A percentile compares a stretch with the other conserved stretches of the same genome.
Conservation (phyloP, 331 rosid genomes). For the Quercus phellos region DNA sequence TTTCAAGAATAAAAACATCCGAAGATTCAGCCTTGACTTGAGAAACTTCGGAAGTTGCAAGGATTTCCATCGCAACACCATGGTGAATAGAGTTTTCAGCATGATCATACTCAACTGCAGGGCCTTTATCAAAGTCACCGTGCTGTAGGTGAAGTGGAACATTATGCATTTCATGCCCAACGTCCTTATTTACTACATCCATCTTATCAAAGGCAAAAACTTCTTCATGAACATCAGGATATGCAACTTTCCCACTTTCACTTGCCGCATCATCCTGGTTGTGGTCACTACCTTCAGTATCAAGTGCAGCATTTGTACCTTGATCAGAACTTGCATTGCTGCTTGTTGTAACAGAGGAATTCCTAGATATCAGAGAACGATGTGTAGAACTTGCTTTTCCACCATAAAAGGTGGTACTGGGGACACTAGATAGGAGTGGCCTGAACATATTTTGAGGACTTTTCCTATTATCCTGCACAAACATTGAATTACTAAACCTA, state of each 20-base stretch:
- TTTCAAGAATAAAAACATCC: slow-evolving; percentile 35
- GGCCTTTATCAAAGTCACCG: slow-evolving; percentile 20
- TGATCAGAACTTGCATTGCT: slow-evolving; percentile 79
- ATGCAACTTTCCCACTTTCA: slow-evolving; percentile 51
- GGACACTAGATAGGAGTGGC: slow-evolving; percentile 93
- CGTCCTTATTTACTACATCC: slow-evolving; percentile 35
- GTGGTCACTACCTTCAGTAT: slow-evolving; percentile 59
- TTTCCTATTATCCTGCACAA: slow-evolving; percentile 70
- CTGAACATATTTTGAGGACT: slow-evolving; percentile 88
- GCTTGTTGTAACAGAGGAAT: slow-evolving; percentile 75
- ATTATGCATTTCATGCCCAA: slow-evolving; percentile 17
- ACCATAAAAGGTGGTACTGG: slow-evolving; percentile 69
- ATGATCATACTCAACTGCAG: slow-evolving; percentile 19
- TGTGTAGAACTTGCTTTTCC: slow-evolving; percentile 66
- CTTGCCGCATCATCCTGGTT: slow-evolving; percentile 53
- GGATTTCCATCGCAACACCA: slow-evolving; percentile 24
- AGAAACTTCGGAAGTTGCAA: slow-evolving; percentile 37
- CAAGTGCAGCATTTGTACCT: slow-evolving; percentile 48
- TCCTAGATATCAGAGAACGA: slow-evolving; percentile 73
- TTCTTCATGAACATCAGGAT: slow-evolving; percentile 57
- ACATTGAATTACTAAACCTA: slow-evolving; percentile 10
- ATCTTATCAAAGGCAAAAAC: slow-evolving; percentile 50
- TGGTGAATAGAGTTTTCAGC: slow-evolving; percentile 27
- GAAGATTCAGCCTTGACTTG: slow-evolving; percentile 30
- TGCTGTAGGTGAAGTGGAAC: slow-evolving; percentile 11